Evolutionary conservation across 805 yeast genomes (phyloP), one percentile per base, ranked within the genome.

Genomic region (Metschnikowia gruessii): DNA sequence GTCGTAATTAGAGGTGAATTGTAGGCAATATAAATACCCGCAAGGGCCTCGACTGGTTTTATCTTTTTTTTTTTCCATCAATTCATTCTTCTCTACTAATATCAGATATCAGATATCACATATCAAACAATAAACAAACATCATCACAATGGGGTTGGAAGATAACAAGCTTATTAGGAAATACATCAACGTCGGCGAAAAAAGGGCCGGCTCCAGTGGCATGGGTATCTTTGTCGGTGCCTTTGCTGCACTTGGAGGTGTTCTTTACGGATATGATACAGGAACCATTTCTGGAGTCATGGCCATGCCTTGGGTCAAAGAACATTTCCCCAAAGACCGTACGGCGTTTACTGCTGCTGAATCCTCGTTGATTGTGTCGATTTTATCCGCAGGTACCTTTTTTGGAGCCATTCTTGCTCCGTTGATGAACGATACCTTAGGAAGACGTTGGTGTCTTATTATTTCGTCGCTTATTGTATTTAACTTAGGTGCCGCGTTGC

Each of bases 121-220:
- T n/a, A n/a, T n/a, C n/a, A n/a, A n/a, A n/a, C n/a, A n/a, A n/a
- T n/a, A n/a, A n/a, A n/a, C n/a, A n/a, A n/a, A n/a, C n/a, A n/a
- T 7, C 22, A 39, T 17, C 21, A 44, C 17, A 28, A 69, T 69
- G 75, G 73, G 73, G 55, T 63, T 69, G 53, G 72, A 68, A 64
- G 66, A 68, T 54, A 63, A 56, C 53, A 51, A 55, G 37, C 47
- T 68, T 33, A 48, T 65, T 36, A 60, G 58, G 53, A 66, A 53
- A 47, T 71, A 58, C 56, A 62, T 74, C 57, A 70, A 74, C 38
- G 65, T 71, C 19, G 79, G 76, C 33, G 76, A 74, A 38, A 75
- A 73, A 59, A 68, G 65, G 45, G 74, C 75, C 43, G 81, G 74
- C 15, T 68, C 73, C 45, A 61, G 73, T 53, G 40, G 64, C 36